These are phyloP conservation scores for Sporothrix humicola DNA, from an alignment of 2,329 filamentous ascomycete species.

Conservation along the genomic window DNA sequence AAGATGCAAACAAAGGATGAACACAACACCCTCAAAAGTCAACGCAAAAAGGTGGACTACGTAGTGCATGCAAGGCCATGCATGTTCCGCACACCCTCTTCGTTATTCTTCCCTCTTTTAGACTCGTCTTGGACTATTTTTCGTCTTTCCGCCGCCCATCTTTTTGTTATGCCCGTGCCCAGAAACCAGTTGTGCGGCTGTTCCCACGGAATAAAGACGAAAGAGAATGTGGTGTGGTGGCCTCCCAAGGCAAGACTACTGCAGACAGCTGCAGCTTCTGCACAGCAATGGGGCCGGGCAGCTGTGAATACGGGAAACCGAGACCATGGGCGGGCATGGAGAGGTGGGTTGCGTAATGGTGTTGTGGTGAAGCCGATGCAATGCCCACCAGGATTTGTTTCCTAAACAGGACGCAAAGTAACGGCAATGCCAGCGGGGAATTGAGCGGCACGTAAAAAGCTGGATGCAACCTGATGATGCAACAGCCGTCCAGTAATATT, in stretches of 20 bases:
- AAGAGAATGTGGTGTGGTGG: neutral
- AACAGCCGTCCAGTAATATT: neutral
- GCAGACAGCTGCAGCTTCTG: constrained; percentile 4
- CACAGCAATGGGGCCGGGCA: constrained; percentile 11
- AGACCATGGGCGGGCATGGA: neutral
- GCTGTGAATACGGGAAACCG: constrained; percentile 14
- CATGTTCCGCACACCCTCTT: neutral
- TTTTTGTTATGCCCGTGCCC: neutral
- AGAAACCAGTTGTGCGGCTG: neutral
- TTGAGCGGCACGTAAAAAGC: neutral
- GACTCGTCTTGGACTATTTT: too few relatives aligned
- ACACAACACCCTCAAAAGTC: neutral
- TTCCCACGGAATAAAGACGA: neutral
- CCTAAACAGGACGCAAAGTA: neutral
- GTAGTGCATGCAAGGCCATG: constrained; percentile 1
- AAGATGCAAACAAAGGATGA: neutral
- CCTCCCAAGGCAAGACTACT: neutral
- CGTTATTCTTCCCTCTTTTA: neutral
- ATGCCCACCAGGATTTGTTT: neutral
- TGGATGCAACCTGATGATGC: constrained; percentile 1
- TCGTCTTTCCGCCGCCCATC: too few relatives aligned
- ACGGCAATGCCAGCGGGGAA: neutral
- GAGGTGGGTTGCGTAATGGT: neutral
- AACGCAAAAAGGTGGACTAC: neutral
- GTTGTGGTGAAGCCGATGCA: neutral